Conservation (phyloP, 1,284 basidiomycete genomes). For the Bjerkandera adusta region DNA sequence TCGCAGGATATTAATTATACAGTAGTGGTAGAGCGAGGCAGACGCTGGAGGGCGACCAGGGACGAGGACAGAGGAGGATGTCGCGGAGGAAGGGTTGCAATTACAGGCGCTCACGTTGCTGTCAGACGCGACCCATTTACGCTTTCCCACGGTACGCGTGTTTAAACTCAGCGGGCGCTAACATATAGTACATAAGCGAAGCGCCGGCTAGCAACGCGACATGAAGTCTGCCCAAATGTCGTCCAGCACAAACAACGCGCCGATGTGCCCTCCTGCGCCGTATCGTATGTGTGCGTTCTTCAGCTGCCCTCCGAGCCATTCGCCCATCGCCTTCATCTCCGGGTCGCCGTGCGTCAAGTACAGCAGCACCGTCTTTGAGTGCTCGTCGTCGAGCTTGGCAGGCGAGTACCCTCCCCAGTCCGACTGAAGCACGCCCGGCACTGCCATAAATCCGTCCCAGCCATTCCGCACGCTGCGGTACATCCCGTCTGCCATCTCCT, state of each 20-base stretch:
- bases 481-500: conserved; percentile 39
- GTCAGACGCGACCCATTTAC: conserved; percentile 17
- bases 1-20: conserved; percentile 24
- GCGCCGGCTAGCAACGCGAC: conserved; percentile 2
- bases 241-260: conserved; percentile 40
- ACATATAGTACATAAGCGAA: too few relatives aligned
- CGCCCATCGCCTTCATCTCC: conserved; percentile 39
- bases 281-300: conserved; percentile 36
- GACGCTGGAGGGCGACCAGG: too few relatives aligned
- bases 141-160: conserved; percentile 19
- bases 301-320: conserved; percentile 44
- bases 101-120: conserved; percentile 7
- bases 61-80: conserved; percentile 16
- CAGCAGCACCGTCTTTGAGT: conserved; percentile 43
- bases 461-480: conserved; percentile 45
- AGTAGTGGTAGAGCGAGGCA: conserved; percentile 12
- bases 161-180: conserved; percentile 10
- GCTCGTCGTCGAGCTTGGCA: conserved; percentile 40
- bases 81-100: conserved; percentile 11
- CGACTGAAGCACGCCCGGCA: conserved; percentile 42
- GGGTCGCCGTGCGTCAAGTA: conserved; percentile 39
- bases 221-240: conserved; percentile 43
- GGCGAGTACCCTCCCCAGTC: conserved; percentile 53
- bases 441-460: conserved; percentile 53
- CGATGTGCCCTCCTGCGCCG: conserved; percentile 47